Conservation (phyloP, 768 basidiomycete species). For the Mycena kentingensis region DNA sequence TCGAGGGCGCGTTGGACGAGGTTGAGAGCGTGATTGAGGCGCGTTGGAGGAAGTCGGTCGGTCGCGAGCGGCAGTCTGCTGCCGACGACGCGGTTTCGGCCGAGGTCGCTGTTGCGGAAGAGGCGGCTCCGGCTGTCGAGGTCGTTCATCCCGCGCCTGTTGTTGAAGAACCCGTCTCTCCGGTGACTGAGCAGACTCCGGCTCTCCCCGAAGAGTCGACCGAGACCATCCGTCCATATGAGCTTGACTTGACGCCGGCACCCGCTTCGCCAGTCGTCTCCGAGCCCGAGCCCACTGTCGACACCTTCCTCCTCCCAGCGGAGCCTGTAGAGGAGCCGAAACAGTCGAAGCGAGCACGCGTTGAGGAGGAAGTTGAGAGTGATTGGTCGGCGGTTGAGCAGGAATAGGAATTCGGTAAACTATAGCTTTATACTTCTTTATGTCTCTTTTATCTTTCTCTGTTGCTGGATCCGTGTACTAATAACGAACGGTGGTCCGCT, state of each 20-base stretch:
- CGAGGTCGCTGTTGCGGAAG: neutral
- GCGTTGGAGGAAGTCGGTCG: slow-evolving; percentile 34
- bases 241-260: neutral
- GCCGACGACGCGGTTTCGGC: neutral
- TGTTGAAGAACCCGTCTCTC: neutral
- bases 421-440: no score
- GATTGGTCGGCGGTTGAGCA: no score
- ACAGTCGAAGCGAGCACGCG: no score
- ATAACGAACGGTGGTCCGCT: no score
- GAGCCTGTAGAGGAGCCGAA: neutral
- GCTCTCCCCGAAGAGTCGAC: neutral
- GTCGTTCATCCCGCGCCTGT: neutral
- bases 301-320: slow-evolving; percentile 32
- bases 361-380: no score
- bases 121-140: neutral
- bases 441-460: no score
- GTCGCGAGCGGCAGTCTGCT: slow-evolving; percentile 21
- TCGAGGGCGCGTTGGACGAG: slow-evolving; percentile 59
- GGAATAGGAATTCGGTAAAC: no score
- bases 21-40: slow-evolving; percentile 51
- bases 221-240: neutral
- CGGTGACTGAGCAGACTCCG: slow-evolving; percentile 2
- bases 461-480: no score
- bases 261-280: neutral
- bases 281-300: slow-evolving; percentile 7